phyloP scores from a whole-genome alignment of 2,329 filamentous ascomycete species.

The Colletotrichum zoysiae region DNA sequence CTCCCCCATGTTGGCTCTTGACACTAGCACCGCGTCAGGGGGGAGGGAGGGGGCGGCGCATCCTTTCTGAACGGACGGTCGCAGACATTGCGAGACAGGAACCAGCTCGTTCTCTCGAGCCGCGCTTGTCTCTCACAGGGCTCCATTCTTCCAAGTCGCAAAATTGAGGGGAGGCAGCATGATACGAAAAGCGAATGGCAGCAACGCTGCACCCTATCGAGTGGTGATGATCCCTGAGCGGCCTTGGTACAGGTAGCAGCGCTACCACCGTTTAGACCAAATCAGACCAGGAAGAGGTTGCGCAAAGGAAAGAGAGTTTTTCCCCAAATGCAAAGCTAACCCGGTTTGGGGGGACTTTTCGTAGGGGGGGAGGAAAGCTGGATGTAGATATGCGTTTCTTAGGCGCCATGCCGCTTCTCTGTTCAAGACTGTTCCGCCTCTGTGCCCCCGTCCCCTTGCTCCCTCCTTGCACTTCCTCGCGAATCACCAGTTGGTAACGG shows the following conservation, averaged over 20 bases:
- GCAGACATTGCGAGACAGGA: constrained; percentile 25
- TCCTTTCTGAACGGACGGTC: constrained; percentile 17
- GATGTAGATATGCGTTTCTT: constrained; percentile 4
- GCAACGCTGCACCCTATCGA: constrained; percentile 5
- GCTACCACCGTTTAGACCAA: neutral
- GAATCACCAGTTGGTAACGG: constrained; percentile 19
- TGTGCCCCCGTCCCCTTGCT: constrained; percentile 2
- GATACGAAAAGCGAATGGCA: constrained; percentile 2
- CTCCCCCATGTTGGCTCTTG: constrained; percentile 20
- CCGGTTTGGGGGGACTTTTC: constrained; percentile 3
- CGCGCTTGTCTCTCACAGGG: neutral
- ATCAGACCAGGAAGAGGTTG: constrained; percentile 18
- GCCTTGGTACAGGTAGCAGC: neutral
- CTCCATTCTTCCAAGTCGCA: constrained; percentile 11
- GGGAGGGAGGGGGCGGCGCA: neutral
- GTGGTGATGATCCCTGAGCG: constrained; percentile 22
- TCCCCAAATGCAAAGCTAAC: constrained; percentile 21
- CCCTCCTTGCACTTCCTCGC: neutral
- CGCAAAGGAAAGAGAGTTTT: constrained; percentile 34
- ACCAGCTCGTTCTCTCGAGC: constrained; percentile 16
- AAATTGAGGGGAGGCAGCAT: constrained; percentile 5
- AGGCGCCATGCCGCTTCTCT: constrained; percentile 7
- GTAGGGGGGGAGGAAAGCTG: neutral
- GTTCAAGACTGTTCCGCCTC: constrained; percentile 17
- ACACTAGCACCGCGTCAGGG: constrained; percentile 30